Evolutionary conservation across 2,329 filamentous ascomycete genomes (phyloP), one percentile per base, ranked within the genome.

Genomic region (Pseudofabraea citricarpa): DNA sequence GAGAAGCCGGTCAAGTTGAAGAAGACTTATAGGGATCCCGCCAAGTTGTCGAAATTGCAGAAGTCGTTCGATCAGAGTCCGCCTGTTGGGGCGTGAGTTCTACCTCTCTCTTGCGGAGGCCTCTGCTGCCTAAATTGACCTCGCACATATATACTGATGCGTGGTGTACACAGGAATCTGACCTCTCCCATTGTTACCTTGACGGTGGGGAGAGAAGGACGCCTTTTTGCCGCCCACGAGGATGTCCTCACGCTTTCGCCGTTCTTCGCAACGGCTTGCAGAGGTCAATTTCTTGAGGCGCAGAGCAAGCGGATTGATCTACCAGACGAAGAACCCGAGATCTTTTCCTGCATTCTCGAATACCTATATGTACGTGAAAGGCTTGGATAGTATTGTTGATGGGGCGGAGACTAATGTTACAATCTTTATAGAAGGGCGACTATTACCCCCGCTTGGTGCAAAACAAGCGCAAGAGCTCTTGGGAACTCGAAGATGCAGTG

Each of bases 141-240:
- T 7, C 22, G 15, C 19, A 3, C 13, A 6, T 16, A 12, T n/a
- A 19, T 41, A 32, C 49, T 52, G 23, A 54, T 33, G 12, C 7
- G 13, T 18, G 12, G 49, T 39, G 18, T 15, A 41, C 37, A 50
- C 54, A 62, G 57, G 35, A 55, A 51, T 46, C 55, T 63, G 39
- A 61, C 74, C 51, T 81, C 79, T 49, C 85, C 90, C 61, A 94
- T 95, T 67, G 76, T 95, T 68, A 95, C 90, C 48, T 74, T 96
- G 57, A 82, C 86, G 55, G 83, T 96, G 62, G 90, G 90, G 57
- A 72, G 71, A 57, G 90, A 95, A 61, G 85, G 86, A 64, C 86
- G 90, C 60, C 77, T 95, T 65, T 96, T 96, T 75, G 90, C 90
- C 58, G 90, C 90, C 61, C 90, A 96, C 69, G 88, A 96, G 75